Percentiles rank a stretch among this genome's conserved stretches.
Evolutionary conservation across 2,329 filamentous ascomycete species (phyloP).

Genomic region (Hansfordia pulvinata): DNA sequence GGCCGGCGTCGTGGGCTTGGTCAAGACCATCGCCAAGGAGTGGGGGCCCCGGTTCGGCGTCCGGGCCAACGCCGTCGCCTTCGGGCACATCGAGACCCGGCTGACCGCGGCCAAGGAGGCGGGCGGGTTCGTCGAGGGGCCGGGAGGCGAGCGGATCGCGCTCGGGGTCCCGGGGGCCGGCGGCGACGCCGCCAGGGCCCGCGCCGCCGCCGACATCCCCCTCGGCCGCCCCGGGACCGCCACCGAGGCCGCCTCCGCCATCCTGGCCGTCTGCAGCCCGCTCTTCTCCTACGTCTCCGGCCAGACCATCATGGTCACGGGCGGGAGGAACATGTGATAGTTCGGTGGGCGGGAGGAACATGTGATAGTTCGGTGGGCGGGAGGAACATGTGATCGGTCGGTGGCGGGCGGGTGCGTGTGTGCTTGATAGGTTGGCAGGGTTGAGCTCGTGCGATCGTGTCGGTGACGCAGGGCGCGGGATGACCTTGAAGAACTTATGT

Average conservation of each 20-base stretch:
- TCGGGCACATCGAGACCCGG: conserved; percentile 68
- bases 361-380: conserved; percentile 60
- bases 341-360: conserved; percentile 57
- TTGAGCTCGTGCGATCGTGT: background rate
- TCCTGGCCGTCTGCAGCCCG: conserved; percentile 70
- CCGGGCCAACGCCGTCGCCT: conserved; percentile 70
- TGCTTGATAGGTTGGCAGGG: background rate
- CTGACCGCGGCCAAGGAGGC: conserved; percentile 76
- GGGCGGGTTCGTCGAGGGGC: conserved; percentile 64
- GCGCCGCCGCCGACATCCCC: conserved; percentile 56
- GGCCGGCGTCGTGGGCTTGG: conserved; percentile 69
- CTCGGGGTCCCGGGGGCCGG: conserved; percentile 59
- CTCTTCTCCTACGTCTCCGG: conserved; percentile 75
- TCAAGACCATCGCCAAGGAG: conserved; percentile 84
- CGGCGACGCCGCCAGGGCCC: conserved; percentile 23
- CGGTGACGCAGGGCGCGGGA: no score
- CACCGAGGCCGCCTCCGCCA: conserved; percentile 64
- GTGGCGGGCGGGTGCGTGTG: conserved; percentile 57
- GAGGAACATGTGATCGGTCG: conserved; percentile 45
- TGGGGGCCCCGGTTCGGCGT: conserved; percentile 81
- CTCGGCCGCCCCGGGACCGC: conserved; percentile 64
- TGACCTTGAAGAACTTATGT: no score
- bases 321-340: conserved; percentile 53
- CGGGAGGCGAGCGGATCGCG: conserved; percentile 62
- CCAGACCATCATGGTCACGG: conserved; percentile 78